Base-by-base conservation (phyloP, 345 rosid species). In the Salix exigua region DNA sequence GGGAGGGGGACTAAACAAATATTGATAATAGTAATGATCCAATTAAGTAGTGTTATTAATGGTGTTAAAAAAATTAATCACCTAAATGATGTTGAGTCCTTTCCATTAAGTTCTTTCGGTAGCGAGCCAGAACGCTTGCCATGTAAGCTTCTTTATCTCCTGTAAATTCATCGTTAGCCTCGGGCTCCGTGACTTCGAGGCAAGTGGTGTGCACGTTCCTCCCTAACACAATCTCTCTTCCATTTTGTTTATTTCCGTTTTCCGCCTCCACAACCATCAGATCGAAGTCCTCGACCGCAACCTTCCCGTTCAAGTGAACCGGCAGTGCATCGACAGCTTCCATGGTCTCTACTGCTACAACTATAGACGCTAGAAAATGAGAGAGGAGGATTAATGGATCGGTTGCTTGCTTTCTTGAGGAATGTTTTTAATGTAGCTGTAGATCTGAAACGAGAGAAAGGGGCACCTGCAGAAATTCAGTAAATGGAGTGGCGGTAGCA, bases 111-210 rank as follows among this genome's bases (percentile, higher is more conserved):
- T 85, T 93, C 87, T 88, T 93, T 37, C 93, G 63, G 78, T 91
- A 93, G 2, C 98, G 89, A 80, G 99, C 98, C 75, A 96, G 86
- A 67, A 93, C 92, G 73, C 98, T 83, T 73, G 99, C 98, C 97
- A 95, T 93, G 71, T 90, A 89, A 23, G 99, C 99, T 16, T 95
- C 99, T 81, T 86, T 93, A 68, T 95, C 99, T 10, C 98, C 99
- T 53, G 96, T 95, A 75, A 79, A 81, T 8, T 93, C 99, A 78
- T 95, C 99, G 84, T 95, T 82, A 9, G 87, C 89, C 1, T 93
- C 99, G 0, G 97, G 99, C 80, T 95, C 99, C 2, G 97, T 93
- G 14, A 95, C 93, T 70, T 90, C 91, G 4, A 91, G 89, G 79
- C 92, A 89, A 68, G 96, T 76, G 70, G 97, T 89, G 75, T 91